Evolutionary conservation across 306 rosid genomes (phyloP).

Genomic region (Macrotyloma uniflorum): DNA sequence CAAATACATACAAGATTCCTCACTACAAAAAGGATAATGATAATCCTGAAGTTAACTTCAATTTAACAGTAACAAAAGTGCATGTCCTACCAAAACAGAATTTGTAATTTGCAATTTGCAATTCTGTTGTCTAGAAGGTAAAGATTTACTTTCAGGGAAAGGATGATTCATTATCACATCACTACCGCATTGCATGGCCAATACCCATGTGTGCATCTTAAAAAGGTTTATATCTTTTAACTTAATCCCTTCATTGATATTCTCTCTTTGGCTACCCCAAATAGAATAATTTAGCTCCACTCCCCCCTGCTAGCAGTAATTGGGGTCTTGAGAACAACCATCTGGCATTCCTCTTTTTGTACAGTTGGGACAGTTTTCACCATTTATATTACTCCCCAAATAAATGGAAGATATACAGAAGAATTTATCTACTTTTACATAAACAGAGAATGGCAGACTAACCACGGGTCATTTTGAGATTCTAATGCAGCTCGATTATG

Average conservation of each 20-base stretch:
- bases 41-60: neutral
- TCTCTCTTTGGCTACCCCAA: neutral
- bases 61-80: neutral
- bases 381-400: constrained; percentile 30
- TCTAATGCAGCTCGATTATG: constrained; percentile 20
- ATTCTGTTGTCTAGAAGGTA: neutral
- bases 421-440: neutral
- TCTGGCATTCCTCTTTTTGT: neutral
- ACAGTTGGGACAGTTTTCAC: constrained; percentile 7
- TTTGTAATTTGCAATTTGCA: neutral
- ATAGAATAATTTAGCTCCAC: neutral
- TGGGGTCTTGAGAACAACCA: constrained; percentile 21
- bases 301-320: constrained; percentile 16
- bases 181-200: neutral
- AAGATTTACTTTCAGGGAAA: neutral
- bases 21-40: too few relatives aligned
- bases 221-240: neutral
- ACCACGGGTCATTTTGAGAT: constrained; percentile 26
- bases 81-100: neutral
- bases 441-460: constrained; percentile 23
- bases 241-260: constrained; percentile 2
- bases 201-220: neutral
- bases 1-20: too few relatives aligned
- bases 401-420: constrained; percentile 21
- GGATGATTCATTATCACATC: neutral